Base-by-base conservation (phyloP, 2,329 filamentous ascomycete genomes). In the Orbilia quercus region DNA sequence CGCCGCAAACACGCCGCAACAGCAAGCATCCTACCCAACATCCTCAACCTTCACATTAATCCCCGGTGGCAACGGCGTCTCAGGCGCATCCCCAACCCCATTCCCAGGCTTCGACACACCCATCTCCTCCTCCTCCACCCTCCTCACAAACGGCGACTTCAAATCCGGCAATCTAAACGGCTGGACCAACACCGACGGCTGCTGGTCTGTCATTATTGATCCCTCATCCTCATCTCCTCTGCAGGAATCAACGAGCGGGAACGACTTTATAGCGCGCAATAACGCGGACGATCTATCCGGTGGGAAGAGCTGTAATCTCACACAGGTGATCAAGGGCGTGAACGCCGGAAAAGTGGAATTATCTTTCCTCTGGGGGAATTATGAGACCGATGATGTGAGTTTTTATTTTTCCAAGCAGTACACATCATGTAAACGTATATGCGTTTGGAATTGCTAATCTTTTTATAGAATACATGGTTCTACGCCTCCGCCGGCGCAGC, bases 261-360 rank as follows among this genome's bases (percentile, higher is more conserved):
- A 65, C 14, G 42, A 57, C 44, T 23, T 38, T 2, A 65, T 65
- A 7, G 60, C 60, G 9, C 34, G 50, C 11, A 65, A 65, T 31
- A 28, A 44, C 11, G 60, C 60, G 1, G 50, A 65, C 25, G 60
- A 65, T n/a, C 18, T 65, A 14, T 55, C 50, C 23, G 50, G 60
- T 23, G 50, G 60, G 25, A 65, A 57, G 50, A 65, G 20, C 16
- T 65, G 60, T 42, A 65, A 65, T 50, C 50, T 65, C 11, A 55
- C 60, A 4, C 60, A 65, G n/a, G 42, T 65, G 11, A 48, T 57
- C 7, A 65, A 34, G 12, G 50, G 50, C 2, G 9, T 65, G n/a
- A 22, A 20, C 3, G 34, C 60, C 14, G 60, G 60, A 31, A 55
- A 48, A 7, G 7, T 65, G 14, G 40, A 65, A 16, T 20, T 65